Conservation (phyloP, 352 stramenopile species). For the Pythium oligandrum region DNA sequence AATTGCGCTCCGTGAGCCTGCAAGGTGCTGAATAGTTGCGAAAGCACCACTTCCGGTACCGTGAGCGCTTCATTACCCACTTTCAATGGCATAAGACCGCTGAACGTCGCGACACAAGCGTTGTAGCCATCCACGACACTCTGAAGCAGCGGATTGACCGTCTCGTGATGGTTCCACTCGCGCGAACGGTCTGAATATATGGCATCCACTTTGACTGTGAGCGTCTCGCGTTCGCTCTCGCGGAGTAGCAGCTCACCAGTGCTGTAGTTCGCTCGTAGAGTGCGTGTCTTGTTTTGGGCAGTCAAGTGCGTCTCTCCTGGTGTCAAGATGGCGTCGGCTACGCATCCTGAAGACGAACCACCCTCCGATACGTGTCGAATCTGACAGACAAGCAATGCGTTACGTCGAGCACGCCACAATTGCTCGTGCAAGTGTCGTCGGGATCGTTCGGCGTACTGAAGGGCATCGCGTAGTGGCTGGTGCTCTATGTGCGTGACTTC, state of each 20-base stretch:
- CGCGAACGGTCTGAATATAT: conserved; percentile 62
- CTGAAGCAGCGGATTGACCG: conserved; percentile 50
- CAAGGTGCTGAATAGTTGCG: conserved; percentile 44
- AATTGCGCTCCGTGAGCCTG: conserved; percentile 29
- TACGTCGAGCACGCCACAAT: conserved; percentile 46
- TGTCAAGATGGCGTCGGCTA: not conserved
- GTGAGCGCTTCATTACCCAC: not conserved
- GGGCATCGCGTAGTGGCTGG: conserved; percentile 37
- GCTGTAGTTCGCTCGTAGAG: conserved; percentile 50
- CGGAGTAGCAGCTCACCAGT: conserved; percentile 47
- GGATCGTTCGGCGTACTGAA: conserved; percentile 35
- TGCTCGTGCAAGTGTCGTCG: conserved; percentile 68
- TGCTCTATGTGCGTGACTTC: conserved; percentile 48
- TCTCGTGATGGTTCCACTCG: conserved; percentile 56
- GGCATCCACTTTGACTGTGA: conserved; percentile 51
- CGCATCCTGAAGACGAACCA: not conserved
- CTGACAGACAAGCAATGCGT: conserved; percentile 63
- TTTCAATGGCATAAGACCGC: conserved; percentile 26
- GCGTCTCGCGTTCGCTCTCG: conserved; percentile 26
- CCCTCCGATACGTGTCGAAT: conserved; percentile 29
- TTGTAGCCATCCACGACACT: conserved; percentile 66
- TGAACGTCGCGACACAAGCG: conserved; percentile 61
- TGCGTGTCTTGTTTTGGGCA: conserved; percentile 3
- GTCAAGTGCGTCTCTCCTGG: not conserved
- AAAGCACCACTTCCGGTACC: conserved; percentile 39